Conservation (phyloP, 352 stramenopile genomes). For the Peronosclerospora sorghi region DNA sequence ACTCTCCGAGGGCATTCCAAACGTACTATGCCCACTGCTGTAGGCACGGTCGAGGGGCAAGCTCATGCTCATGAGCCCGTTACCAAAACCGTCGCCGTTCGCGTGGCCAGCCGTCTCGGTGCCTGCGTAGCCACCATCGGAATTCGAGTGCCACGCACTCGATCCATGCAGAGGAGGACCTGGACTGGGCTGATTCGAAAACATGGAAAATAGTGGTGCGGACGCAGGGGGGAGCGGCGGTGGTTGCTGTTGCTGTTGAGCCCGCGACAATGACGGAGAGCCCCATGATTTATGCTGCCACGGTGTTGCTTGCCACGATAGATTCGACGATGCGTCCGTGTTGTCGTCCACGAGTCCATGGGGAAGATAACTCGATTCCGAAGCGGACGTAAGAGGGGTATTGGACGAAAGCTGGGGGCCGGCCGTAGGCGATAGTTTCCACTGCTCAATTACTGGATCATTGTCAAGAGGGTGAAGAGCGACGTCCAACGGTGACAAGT, state of each 20-base stretch:
- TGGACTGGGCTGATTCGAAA: conserved; percentile 25
- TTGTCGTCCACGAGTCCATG: conserved; percentile 26
- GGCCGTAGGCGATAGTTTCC: conserved; percentile 55
- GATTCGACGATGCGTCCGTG: conserved; percentile 14
- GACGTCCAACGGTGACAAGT: conserved; percentile 48
- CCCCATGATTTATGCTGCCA: conserved; percentile 54
- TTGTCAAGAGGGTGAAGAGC: conserved; percentile 34
- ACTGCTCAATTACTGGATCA: conserved; percentile 72
- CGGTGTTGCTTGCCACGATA: conserved; percentile 40
- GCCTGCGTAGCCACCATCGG: conserved; percentile 11
- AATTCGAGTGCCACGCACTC: conserved; percentile 19
- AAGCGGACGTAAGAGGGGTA: conserved; percentile 31
- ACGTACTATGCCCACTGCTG: conserved; percentile 11
- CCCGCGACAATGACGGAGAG: conserved; percentile 22
- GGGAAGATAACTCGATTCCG: conserved; percentile 35
- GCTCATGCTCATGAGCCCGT: conserved; percentile 35
- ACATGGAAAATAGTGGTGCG: conserved; percentile 53
- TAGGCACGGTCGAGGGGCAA: conserved; percentile 28
- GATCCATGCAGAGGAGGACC: conserved; percentile 20
- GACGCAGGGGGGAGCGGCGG: conserved; percentile 29
- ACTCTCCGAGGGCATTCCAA: conserved; percentile 24
- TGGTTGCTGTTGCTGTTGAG: conserved; percentile 19
- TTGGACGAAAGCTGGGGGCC: conserved; percentile 31
- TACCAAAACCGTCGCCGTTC: conserved; percentile 32
- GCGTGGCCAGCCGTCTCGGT: conserved; percentile 7